A percentile compares a stretch with the other conserved stretches of the same genome.
Conservation (phyloP, 441 rosid genomes). For the Viola pubescens region DNA sequence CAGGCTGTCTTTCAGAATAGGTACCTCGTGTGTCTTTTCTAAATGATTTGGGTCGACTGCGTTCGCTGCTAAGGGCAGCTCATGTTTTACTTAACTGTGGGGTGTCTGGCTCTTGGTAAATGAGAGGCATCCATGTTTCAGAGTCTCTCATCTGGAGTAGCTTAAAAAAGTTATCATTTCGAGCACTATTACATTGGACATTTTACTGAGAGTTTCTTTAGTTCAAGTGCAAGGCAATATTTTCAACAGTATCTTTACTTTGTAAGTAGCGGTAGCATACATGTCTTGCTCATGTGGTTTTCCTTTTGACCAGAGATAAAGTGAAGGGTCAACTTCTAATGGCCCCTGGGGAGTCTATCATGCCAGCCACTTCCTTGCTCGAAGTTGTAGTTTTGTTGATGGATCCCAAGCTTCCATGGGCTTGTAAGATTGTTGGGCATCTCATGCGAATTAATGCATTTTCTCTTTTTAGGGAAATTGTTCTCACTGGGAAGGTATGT, state of each 20-base stretch:
- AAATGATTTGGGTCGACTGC: conserved; percentile 4
- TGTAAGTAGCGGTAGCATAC: no score
- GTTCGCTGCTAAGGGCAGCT: conserved; percentile 13
- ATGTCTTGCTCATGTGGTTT: conserved; percentile 19
- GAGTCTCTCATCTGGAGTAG: conserved; percentile 4
- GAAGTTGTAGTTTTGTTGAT: conserved; percentile 57
- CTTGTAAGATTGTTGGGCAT: conserved; percentile 60
- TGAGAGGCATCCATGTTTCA: conserved; percentile 1
- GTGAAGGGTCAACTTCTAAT: conserved; percentile 53
- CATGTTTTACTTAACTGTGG: not conserved
- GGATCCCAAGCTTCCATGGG: conserved; percentile 89
- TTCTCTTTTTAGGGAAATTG: conserved; percentile 55
- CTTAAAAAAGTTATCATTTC: not conserved
- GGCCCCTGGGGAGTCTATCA: conserved; percentile 36
- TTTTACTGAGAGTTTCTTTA: not conserved
- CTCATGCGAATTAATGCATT: conserved; percentile 56
- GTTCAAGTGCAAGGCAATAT: no score
- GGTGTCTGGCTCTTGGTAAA: not conserved
- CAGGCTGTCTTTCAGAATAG: conserved; percentile 78
- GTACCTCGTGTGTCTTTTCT: conserved; percentile 27
- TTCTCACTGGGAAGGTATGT: conserved; percentile 56
- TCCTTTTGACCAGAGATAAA: conserved; percentile 38
- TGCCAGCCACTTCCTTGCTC: conserved; percentile 46
- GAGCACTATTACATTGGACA: not conserved
- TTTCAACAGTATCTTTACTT: no score